A percentile compares a stretch with the other conserved stretches of the same genome.
Conservation (phyloP, 768 basidiomycete species). For the Tylopilus sp. region DNA sequence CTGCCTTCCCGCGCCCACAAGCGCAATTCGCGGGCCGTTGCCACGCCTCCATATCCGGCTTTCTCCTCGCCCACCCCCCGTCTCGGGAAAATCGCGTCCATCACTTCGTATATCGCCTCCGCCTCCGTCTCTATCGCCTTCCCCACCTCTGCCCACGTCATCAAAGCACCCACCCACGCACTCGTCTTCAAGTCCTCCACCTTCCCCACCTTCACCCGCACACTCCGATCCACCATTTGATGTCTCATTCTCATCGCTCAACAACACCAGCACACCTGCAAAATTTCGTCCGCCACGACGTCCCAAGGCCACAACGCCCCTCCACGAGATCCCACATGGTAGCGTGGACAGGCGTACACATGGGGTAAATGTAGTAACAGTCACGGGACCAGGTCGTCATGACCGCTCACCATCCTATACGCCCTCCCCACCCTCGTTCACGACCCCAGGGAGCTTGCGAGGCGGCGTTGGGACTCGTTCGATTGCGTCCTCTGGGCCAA, state of each 20-base stretch:
- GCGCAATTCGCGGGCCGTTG: background rate
- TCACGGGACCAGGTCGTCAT: background rate
- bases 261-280: conserved; percentile 29
- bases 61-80: background rate
- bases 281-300: conserved; percentile 17
- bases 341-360: too few relatives aligned
- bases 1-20: background rate
- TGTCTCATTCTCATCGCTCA: conserved; percentile 21
- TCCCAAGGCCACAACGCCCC: background rate
- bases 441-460: background rate
- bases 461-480: background rate
- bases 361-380: too few relatives aligned
- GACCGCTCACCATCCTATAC: conserved; percentile 17
- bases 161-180: background rate
- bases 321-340: too few relatives aligned
- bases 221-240: conserved; percentile 19
- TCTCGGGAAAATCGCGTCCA: background rate
- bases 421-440: conserved; percentile 16
- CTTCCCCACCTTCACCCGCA: conserved; percentile 6
- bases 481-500: background rate
- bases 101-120: background rate
- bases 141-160: background rate
- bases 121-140: background rate
- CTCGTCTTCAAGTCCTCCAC: background rate
- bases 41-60: background rate